Evolutionary conservation across 805 yeast species (phyloP), one percentile per base, ranked within the genome.

Genomic region (Lachancea meyersii): DNA sequence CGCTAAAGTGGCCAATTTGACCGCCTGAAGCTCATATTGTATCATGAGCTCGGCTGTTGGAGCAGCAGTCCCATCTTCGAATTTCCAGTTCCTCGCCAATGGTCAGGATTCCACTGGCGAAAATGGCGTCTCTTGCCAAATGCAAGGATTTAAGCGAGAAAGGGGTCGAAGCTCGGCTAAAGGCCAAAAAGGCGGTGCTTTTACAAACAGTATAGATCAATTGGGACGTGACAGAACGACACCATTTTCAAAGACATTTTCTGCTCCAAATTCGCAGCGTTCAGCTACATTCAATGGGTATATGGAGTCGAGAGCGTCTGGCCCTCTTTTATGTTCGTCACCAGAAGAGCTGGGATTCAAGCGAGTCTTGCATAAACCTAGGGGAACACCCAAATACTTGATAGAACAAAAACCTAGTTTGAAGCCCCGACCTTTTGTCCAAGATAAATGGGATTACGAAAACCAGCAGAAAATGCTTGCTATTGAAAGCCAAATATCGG

Each of bases 381-480:
- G 73, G 35, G 58, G 53, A 4, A 24, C 57, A 3, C 73, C 74
- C 4, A 59, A 61, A 31, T 69, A 66, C 37, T 45, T 69, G 31
- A 42, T 65, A 2, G 59, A 61, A 17, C 71, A 68, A 44, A 53
- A 63, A 31, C 69, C 72, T 7, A 59, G 60, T 19, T 47, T 68
- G 20, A 52, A 54, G 22, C 58, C 58, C n/a, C 57, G 47, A 30
- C 46, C 45, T 5, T 57, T 60, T 17, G 32, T 35, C 1, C 67
- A 59, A 42, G 76, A 77, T 56, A 68, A 66, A 2, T 89, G 95
- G 95, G 96, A 89, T 54, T 60, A 62, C 23, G 60, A 68, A n/a
- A 89, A 87, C 58, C 96, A 89, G 56, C 61, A 64, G 24, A 69
- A 67, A 46, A 74, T 88, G 80, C 50, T 62, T 2, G 57, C 64